Evolutionary conservation across 2,329 filamentous ascomycete species (phyloP).

Genomic region (Penicillium expansum): DNA sequence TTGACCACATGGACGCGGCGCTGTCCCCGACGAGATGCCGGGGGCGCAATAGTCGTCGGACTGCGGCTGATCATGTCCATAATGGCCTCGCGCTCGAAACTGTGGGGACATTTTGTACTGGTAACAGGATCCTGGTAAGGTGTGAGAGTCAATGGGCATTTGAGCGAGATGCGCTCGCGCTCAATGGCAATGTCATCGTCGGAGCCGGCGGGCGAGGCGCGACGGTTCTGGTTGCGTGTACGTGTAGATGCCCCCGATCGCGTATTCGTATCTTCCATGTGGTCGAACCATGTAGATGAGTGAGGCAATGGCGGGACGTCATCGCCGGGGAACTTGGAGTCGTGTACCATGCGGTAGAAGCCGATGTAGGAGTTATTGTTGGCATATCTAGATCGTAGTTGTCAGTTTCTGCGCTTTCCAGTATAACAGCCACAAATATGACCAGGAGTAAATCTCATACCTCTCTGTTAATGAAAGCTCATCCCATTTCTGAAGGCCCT

Average conservation of each 20-base stretch:
- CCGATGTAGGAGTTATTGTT: slow-evolving; percentile 59
- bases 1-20: slow-evolving; percentile 31
- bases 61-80: slow-evolving; percentile 43
- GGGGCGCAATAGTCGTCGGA: slow-evolving; percentile 25
- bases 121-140: slow-evolving; percentile 48
- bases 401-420: slow-evolving; percentile 18
- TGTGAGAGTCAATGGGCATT: slow-evolving; percentile 50
- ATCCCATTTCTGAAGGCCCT: slow-evolving; percentile 37
- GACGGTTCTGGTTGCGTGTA: slow-evolving; percentile 22
- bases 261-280: slow-evolving; percentile 41
- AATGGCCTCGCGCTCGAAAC: slow-evolving; percentile 50
- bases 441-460: slow-evolving; percentile 32
- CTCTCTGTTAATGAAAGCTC: slow-evolving; percentile 40
- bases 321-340: slow-evolving; percentile 56
- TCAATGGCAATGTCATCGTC: slow-evolving; percentile 50
- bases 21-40: slow-evolving; percentile 13
- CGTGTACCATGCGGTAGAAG: slow-evolving; percentile 62
- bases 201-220: slow-evolving; percentile 30
- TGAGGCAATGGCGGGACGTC: slow-evolving; percentile 55
- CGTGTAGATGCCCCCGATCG: slow-evolving; percentile 11
- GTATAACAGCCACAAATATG: slow-evolving; percentile 9
- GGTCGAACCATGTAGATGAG: slow-evolving; percentile 61
- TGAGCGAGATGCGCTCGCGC: slow-evolving; percentile 45
- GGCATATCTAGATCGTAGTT: slow-evolving; percentile 47
- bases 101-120: slow-evolving; percentile 50